These are phyloP conservation scores for Nematocida ironsii DNA, from an alignment of 371 early-diverging fungal species.

Conservation along the genomic window DNA sequence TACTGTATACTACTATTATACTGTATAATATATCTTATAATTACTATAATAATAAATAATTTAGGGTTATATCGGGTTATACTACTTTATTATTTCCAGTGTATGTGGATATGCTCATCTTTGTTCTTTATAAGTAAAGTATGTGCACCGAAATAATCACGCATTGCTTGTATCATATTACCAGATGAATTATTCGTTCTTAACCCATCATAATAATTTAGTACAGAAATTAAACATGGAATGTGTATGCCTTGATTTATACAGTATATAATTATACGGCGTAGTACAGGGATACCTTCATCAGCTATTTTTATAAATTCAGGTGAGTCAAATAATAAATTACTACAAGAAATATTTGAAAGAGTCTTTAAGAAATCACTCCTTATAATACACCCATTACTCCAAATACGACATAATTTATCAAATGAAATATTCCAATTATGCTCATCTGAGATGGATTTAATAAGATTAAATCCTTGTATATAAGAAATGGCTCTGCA, in stretches of 20 bases:
- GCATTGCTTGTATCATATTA: conserved; percentile 87
- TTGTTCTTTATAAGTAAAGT: conserved; percentile 68
- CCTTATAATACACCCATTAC: conserved; percentile 96
- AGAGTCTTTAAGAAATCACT: conserved; percentile 58
- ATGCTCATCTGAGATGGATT: conserved; percentile 82
- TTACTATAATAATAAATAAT: background rate
- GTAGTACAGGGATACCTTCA: conserved; percentile 77
- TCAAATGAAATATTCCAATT: conserved; percentile 89
- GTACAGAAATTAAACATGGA: conserved; percentile 82
- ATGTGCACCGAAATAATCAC: conserved; percentile 97
- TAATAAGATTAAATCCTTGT: conserved; percentile 96
- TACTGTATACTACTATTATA: too few relatives aligned
- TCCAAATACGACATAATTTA: conserved; percentile 93
- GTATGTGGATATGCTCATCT: conserved; percentile 57
- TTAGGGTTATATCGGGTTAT: background rate
- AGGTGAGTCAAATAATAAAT: conserved; percentile 69
- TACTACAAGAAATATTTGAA: background rate
- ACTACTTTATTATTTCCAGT: conserved; percentile 53
- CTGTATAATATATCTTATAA: too few relatives aligned
- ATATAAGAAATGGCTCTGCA: conserved; percentile 93
- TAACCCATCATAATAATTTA: conserved; percentile 82
- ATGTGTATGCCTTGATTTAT: conserved; percentile 80
- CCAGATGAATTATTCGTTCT: conserved; percentile 81
- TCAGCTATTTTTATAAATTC: conserved; percentile 86
- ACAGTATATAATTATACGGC: conserved; percentile 79